A percentile compares a stretch with the other conserved stretches of the same genome.
These are phyloP conservation scores for Leishmania arabica DNA, from an alignment of 208 protist species.

Conservation along the genomic window DNA sequence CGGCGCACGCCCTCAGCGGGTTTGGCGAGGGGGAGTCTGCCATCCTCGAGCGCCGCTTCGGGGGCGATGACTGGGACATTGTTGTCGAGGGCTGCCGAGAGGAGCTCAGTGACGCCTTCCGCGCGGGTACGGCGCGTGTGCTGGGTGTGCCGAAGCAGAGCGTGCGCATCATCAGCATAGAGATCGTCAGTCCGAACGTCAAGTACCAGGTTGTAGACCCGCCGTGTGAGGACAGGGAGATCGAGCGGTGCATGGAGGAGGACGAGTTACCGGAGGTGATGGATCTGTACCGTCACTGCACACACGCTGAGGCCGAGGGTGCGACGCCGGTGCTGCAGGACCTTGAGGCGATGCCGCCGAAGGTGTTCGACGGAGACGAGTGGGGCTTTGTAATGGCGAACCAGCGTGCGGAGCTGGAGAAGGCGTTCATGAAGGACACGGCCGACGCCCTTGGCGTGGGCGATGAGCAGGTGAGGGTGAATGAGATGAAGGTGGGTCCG, in stretches of 20 bases:
- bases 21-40: slow-evolving; percentile 33
- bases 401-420: slow-evolving; percentile 21
- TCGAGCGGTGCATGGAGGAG: slow-evolving; percentile 33
- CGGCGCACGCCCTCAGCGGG: slow-evolving; percentile 8
- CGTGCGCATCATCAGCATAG: slow-evolving; percentile 41
- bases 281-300: slow-evolving; percentile 36
- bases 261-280: slow-evolving; percentile 51
- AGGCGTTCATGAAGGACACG: slow-evolving; percentile 46
- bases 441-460: slow-evolving; percentile 40
- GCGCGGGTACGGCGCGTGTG: slow-evolving; percentile 35
- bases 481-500: slow-evolving; percentile 13
- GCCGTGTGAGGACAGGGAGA: slow-evolving; percentile 40
- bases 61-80: slow-evolving; percentile 40
- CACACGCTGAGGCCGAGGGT: slow-evolving; percentile 11
- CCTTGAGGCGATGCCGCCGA: slow-evolving; percentile 29
- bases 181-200: slow-evolving; percentile 44
- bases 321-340: slow-evolving; percentile 6
- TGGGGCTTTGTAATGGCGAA: slow-evolving; percentile 45
- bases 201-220: slow-evolving; percentile 46
- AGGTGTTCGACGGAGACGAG: slow-evolving; percentile 48
- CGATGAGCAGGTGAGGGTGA: slow-evolving; percentile 31
- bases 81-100: slow-evolving; percentile 30
- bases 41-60: slow-evolving; percentile 41
- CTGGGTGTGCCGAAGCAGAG: slow-evolving; percentile 38
- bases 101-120: slow-evolving; percentile 40